Conservation (phyloP, 2,329 filamentous ascomycete genomes). For the Aaosphaeria pasadenensis region DNA sequence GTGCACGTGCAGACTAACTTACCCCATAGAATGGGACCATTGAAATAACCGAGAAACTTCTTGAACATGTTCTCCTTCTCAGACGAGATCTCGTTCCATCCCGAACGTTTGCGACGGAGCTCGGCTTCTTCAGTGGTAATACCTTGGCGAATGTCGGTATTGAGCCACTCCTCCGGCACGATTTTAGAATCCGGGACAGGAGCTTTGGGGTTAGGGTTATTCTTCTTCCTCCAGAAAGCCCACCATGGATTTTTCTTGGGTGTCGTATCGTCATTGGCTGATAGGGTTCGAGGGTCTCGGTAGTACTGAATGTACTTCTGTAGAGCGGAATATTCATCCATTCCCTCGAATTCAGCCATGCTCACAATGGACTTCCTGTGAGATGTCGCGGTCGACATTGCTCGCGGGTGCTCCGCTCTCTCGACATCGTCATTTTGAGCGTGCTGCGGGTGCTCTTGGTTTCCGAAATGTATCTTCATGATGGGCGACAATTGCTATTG, state of each 20-base stretch:
- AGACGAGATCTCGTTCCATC: conserved; percentile 69
- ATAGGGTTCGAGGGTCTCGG: conserved; percentile 55
- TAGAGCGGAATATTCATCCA: conserved; percentile 64
- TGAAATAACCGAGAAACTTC: conserved; percentile 75
- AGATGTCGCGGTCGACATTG: conserved; percentile 22
- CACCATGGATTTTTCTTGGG: conserved; percentile 56
- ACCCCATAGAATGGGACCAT: conserved; percentile 74
- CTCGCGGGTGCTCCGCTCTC: conserved; percentile 8
- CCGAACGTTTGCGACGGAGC: conserved; percentile 61
- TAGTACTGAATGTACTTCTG: conserved; percentile 68
- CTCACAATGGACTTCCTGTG: conserved; percentile 28
- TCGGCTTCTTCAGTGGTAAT: conserved; percentile 60
- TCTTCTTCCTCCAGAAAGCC: conserved; percentile 53
- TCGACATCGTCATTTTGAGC: conserved; percentile 33
- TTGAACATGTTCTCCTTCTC: conserved; percentile 75
- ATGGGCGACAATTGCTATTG: background rate
- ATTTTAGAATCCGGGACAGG: conserved; percentile 34
- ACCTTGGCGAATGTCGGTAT: conserved; percentile 65
- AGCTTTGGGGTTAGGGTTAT: conserved; percentile 27
- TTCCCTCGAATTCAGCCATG: conserved; percentile 41
- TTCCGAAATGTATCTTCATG: background rate
- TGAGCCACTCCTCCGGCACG: conserved; percentile 62
- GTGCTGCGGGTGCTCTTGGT: background rate
- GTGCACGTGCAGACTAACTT: conserved; percentile 35
- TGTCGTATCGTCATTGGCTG: conserved; percentile 40